A percentile compares a stretch with the other conserved stretches of the same genome.
Evolutionary conservation across 2,329 filamentous ascomycete genomes (phyloP).

Genomic region (Amylocarpus encephaloides): DNA sequence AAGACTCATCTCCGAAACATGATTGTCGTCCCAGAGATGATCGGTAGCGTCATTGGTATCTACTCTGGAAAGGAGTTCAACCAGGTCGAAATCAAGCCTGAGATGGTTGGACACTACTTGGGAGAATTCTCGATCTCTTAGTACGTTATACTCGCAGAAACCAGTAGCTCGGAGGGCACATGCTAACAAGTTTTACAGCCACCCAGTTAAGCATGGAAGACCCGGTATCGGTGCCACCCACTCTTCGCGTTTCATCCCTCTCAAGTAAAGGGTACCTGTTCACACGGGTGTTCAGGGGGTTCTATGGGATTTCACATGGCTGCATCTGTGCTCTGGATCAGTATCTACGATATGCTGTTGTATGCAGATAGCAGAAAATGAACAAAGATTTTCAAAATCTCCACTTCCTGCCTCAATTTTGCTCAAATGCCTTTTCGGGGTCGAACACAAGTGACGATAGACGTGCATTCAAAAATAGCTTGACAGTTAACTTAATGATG

Average conservation of each 20-base stretch:
- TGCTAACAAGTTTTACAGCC: slow-evolving; percentile 60
- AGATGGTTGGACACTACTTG: slow-evolving; percentile 99
- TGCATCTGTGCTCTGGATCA: slow-evolving; percentile 10
- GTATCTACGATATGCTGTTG: slow-evolving; percentile 3
- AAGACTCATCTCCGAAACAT: slow-evolving; percentile 99
- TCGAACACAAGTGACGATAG: too few species aligned
- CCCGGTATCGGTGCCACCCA: slow-evolving; percentile 99
- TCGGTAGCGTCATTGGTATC: slow-evolving; percentile 95
- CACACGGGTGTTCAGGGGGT: slow-evolving; percentile 22
- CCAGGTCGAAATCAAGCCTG: slow-evolving; percentile 99
- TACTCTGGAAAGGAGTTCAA: slow-evolving; percentile 99
- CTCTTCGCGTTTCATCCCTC: slow-evolving; percentile 99
- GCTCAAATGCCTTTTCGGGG: too few species aligned
- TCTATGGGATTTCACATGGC: slow-evolving; percentile 18
- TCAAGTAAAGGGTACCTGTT: slow-evolving; percentile 66
- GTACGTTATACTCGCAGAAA: slow-evolving; percentile 53
- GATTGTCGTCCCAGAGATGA: slow-evolving; percentile 99
- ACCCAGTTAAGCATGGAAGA: slow-evolving; percentile 99
- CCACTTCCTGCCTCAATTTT: background rate
- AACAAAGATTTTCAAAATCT: slow-evolving; percentile 5
- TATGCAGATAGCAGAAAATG: slow-evolving; percentile 6
- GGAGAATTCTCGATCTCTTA: slow-evolving; percentile 99
- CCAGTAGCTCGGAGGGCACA: background rate
- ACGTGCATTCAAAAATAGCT: too few species aligned
- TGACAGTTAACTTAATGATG: too few species aligned